Evolutionary conservation across 176 grass and related monocot species (phyloP), one percentile per base, ranked within the genome.

Genomic region (Cymbopogon citratus): DNA sequence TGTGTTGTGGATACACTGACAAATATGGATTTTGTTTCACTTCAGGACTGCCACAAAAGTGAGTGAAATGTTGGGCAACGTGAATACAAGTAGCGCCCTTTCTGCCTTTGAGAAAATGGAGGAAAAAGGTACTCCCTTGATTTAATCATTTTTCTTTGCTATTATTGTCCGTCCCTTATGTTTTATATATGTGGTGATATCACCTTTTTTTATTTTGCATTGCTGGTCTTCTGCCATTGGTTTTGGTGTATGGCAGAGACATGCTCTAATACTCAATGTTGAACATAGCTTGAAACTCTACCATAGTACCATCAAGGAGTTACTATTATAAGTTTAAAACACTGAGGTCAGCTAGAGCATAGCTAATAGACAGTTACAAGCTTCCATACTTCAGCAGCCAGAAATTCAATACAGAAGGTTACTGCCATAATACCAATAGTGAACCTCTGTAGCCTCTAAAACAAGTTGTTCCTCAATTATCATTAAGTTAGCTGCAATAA

Each of bases 51-150:
- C 93, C 87, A 96, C 97, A 27, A 99, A 99, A 93, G 97, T 99
- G 74, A 96, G 93, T 69, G 93, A 99, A 89, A 99, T 99, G 97
- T 45, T 99, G 87, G 97, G 97, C 40, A 90, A 94, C 81, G 97
- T 99, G 21, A 96, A 99, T 85, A 99, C 97, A 61, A 96, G 97
- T 79, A 84, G 93, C 60, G 91, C 97, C 79, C 91, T 99, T 85
- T 90, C 97, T 80, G 97, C 97, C 57, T 99, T 96, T 83, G 97
- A 99, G 83, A 99, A 99, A 87, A 99, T 99, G 97, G 97, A 99
- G 84, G 93, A 99, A 91, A 99, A 99, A 85, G 93, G 97, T 99
- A 35, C 23, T 85, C 64, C 57, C 56, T 69, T 80, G 9, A 80
- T 23, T 79, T 39, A 70, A 13, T 13, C n/a, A 1, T 11, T 68